Evolutionary conservation across 352 stramenopile genomes (phyloP).

Genomic region (Albugo laibachii): DNA sequence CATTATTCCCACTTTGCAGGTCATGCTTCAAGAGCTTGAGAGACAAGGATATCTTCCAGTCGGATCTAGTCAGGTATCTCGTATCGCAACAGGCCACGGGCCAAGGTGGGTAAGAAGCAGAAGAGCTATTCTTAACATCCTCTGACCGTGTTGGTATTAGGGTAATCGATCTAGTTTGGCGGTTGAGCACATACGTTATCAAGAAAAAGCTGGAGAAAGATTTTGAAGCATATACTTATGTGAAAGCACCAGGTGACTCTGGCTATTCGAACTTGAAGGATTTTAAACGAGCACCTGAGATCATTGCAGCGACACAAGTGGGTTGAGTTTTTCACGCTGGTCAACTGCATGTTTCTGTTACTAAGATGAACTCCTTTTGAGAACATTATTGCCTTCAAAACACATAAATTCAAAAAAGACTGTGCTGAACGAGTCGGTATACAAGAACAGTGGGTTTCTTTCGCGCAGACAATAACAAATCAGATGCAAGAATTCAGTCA

Average conservation of each 20-base stretch:
- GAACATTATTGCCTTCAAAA: conserved; percentile 24
- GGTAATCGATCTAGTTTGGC: conserved; percentile 30
- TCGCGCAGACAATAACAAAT: conserved; percentile 11
- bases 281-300: neutral
- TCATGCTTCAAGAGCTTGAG: conserved; percentile 21
- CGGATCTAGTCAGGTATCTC: conserved; percentile 26
- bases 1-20: conserved; percentile 4
- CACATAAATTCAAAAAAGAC: conserved; percentile 16
- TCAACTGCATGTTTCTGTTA: conserved; percentile 1
- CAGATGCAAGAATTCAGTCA: conserved; percentile 18
- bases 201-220: conserved; percentile 12
- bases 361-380: conserved; percentile 1
- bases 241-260: neutral
- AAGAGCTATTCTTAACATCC: neutral
- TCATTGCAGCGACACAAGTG: conserved; percentile 10
- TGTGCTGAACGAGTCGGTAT: conserved; percentile 15
- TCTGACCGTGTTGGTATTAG: conserved; percentile 5
- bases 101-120: conserved; percentile 11
- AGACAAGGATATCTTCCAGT: conserved; percentile 18
- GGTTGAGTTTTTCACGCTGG: conserved; percentile 4
- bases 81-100: conserved; percentile 27
- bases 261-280: neutral
- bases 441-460: conserved; percentile 22
- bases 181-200: conserved; percentile 20
- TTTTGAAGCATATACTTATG: conserved; percentile 5